Percentiles rank a stretch among this genome's conserved stretches.
These are phyloP conservation scores for Oenanthe sinensis DNA, from an alignment of 129 eudicot species.

Conservation along the genomic window DNA sequence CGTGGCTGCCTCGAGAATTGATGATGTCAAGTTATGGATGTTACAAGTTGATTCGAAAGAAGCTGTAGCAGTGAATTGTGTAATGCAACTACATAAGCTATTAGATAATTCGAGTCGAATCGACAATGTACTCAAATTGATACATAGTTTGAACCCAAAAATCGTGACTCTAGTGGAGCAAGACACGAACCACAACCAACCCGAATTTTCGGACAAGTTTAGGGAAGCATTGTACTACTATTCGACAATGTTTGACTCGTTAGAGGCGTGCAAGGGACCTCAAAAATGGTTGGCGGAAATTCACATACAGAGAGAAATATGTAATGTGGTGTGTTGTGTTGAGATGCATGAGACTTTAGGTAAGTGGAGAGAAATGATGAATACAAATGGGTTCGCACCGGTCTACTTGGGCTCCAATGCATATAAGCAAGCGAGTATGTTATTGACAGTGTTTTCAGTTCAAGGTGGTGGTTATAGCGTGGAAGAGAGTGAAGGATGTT, in stretches of 20 bases:
- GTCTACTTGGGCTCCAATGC: slow-evolving; percentile 67
- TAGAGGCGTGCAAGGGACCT: slow-evolving; percentile 42
- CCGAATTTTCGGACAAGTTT: slow-evolving; percentile 50
- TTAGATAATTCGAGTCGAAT: slow-evolving; percentile 27
- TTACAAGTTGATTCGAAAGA: slow-evolving; percentile 50
- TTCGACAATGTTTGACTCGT: slow-evolving; percentile 75
- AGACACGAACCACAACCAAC: slow-evolving; percentile 67
- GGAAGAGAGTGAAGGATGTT: slow-evolving; percentile 72
- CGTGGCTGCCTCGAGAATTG: slow-evolving; percentile 41
- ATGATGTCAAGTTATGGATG: slow-evolving; percentile 66
- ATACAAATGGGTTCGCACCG: slow-evolving; percentile 46
- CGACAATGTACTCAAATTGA: slow-evolving; percentile 43
- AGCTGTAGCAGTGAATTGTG: slow-evolving; percentile 63
- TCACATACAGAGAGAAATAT: slow-evolving; percentile 58
- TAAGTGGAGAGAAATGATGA: slow-evolving; percentile 54
- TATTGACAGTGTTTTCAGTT: slow-evolving; percentile 61
- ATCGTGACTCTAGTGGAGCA: slow-evolving; percentile 74
- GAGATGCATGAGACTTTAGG: slow-evolving; percentile 76
- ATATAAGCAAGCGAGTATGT: slow-evolving; percentile 75
- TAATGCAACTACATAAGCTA: slow-evolving; percentile 56
- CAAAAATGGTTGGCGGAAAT: slow-evolving; percentile 51
- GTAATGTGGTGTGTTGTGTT: slow-evolving; percentile 64
- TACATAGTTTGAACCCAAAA: slow-evolving; percentile 44
- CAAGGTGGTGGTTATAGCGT: slow-evolving; percentile 84
- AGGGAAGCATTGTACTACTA: slow-evolving; percentile 67